Base-by-base conservation (phyloP, 1,284 basidiomycete genomes). In the Lentinus polychrous region DNA sequence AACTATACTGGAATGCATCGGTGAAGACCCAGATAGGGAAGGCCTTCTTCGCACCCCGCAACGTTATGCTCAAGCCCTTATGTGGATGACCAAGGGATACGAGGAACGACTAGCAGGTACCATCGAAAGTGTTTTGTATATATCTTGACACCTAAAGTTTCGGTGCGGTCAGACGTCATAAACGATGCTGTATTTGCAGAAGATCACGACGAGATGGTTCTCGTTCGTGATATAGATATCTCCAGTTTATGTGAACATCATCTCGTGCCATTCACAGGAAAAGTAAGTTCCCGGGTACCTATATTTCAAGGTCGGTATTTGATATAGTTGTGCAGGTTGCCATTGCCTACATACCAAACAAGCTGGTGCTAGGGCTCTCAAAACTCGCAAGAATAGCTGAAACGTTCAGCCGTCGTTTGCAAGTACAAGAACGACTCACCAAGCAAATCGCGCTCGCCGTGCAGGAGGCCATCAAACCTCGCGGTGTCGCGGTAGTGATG, bases 81-180 rank as follows among this genome's bases (percentile, higher is more conserved):
- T 99, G 74, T 99, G 94, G 94, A 97, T 99, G 94, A 99, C 96
- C 32, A 86, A 89, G 61, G 96, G 96, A 2, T 99, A 99, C 69
- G 96, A 98, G 65, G 94, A 98, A 66, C 80, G 91, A 55, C 69
- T 99, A 54, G 81, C 83, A 68, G 91, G 92, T 91, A 52, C 57
- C 48, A 52, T 56, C 38, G 44, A 35, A 49, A 46, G 46, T 39
- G 31, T 33, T 44, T 14, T 46, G 44, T 31, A 22, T 43, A 15
- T 48, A 35, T 49, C n/a, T n/a, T n/a, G n/a, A 47, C 22, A 32
- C 49, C 27, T 55, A 46, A 50, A 51, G 46, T 38, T 42, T 23
- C 32, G 31, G 23, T 41, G 23, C 14, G 37, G 41, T 34, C 68
- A 90, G 95, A 99, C 65, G 94, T 99, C 55, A 97, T 99, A 57